Conservation (phyloP, 257 asterid genomes). For the Primulina eburnea region DNA sequence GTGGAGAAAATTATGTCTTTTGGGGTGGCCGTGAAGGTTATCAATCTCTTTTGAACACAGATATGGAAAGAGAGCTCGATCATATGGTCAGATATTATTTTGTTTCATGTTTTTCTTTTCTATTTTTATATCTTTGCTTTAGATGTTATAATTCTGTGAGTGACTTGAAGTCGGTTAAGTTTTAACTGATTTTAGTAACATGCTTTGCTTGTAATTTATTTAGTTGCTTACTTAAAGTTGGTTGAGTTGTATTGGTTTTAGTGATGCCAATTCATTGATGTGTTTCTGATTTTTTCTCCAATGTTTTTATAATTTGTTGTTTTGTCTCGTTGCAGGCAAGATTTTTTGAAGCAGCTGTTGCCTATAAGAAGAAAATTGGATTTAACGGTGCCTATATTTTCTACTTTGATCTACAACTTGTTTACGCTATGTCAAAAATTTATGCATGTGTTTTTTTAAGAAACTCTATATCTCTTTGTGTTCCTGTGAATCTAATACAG, state of each 20-base stretch:
- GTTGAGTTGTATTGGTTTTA: no score
- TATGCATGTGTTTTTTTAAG: not conserved
- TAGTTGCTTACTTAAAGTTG: not conserved
- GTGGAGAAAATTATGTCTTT: constrained; percentile 95
- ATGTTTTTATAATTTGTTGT: not conserved
- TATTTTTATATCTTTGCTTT: not conserved
- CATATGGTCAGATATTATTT: constrained; percentile 60
- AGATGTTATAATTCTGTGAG: not conserved
- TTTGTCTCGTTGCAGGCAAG: constrained; percentile 57
- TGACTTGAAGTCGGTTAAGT: not conserved
- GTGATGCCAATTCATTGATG: not conserved
- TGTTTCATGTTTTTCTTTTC: not conserved
- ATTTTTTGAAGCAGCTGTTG: constrained; percentile 86
- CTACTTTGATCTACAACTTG: not conserved
- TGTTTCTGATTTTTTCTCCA: not conserved
- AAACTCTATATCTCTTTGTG: not conserved
- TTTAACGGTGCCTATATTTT: constrained; percentile 63
- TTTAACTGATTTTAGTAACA: not conserved
- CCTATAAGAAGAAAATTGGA: constrained; percentile 95
- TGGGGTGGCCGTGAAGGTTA: constrained; percentile 99
- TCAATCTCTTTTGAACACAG: constrained; percentile 89
- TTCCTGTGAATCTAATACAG: not conserved
- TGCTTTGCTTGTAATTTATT: no score
- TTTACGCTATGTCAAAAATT: not conserved
- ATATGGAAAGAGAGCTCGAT: constrained; percentile 91